Evolutionary conservation across 768 basidiomycete species (phyloP).

Genomic region (Lentinula aciculospora): DNA sequence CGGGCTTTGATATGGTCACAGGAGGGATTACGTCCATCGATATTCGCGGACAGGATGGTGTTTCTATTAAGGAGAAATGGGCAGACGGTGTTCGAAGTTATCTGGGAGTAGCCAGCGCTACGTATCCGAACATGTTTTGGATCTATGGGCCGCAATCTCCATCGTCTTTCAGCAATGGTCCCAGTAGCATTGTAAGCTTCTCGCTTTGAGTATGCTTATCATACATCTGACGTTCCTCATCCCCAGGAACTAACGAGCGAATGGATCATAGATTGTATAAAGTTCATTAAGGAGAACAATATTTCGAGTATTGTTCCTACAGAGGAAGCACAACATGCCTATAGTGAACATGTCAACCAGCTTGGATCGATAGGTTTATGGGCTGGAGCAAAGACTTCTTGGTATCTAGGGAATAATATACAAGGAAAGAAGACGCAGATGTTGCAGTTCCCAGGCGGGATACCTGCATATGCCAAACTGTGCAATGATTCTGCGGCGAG

Average conservation of each 20-base stretch:
- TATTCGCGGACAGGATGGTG: conserved; percentile 3
- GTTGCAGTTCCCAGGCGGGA: conserved; percentile 1
- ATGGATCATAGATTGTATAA: conserved; percentile 19
- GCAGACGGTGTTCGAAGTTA: conserved; percentile 8
- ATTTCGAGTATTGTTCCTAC: background rate
- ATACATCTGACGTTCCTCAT: background rate
- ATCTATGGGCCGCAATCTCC: conserved; percentile 13
- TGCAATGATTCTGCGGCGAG: background rate
- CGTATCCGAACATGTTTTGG: conserved; percentile 15
- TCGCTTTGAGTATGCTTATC: background rate
- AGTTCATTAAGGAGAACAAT: conserved; percentile 11
- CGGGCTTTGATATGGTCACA: conserved; percentile 5
- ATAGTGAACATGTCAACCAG: background rate
- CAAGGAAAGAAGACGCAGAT: conserved; percentile 2
- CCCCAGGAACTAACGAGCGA: conserved; percentile 19
- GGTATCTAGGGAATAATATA: conserved; percentile 12
- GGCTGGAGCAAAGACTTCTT: conserved; percentile 6
- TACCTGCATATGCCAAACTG: background rate
- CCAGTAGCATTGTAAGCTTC: conserved; percentile 9
- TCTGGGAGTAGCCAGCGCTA: conserved; percentile 11
- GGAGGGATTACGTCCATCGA: conserved; percentile 3
- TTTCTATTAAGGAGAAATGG: conserved; percentile 5
- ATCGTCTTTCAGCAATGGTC: conserved; percentile 11
- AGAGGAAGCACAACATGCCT: background rate
- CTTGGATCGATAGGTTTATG: background rate